Percentiles rank a stretch among this genome's conserved stretches.
Conservation (phyloP, 129 eudicot species). For the Helianthus tuberosus region DNA sequence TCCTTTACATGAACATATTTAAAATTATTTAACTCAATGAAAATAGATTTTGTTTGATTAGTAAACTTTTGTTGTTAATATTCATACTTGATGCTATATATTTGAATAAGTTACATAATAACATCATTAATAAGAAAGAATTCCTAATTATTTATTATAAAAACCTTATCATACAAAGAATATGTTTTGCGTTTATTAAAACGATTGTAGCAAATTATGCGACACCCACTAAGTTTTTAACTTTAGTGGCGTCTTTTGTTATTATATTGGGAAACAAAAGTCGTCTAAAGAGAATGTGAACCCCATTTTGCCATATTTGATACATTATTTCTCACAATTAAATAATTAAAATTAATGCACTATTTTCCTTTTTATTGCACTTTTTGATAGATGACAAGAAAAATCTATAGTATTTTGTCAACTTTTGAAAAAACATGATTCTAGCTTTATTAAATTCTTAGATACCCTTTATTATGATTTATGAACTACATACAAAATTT, state of each 20-base stretch:
- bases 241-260: slow-evolving; percentile 33
- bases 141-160: not conserved
- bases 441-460: not conserved
- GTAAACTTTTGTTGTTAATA: no score
- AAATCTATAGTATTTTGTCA: slow-evolving; percentile 15
- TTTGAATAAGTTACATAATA: no score
- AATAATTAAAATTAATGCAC: slow-evolving; percentile 4
- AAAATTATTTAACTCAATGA: no score
- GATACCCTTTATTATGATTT: not conserved
- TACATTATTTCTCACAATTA: not conserved
- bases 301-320: slow-evolving; percentile 35
- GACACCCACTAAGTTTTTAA: slow-evolving; percentile 31
- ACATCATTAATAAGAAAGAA: no score
- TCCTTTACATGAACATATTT: no score
- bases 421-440: slow-evolving; percentile 7
- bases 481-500: not conserved
- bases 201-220: slow-evolving; percentile 15
- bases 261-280: slow-evolving; percentile 39
- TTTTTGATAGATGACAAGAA: slow-evolving; percentile 9
- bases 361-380: slow-evolving; percentile 5
- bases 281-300: slow-evolving; percentile 36
- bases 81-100: no score
- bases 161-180: not conserved
- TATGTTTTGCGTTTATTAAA: not conserved
- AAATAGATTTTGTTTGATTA: no score